phyloP scores from a whole-genome alignment of 2,329 filamentous ascomycete genomes.

The Sporothrix euskadiensis region DNA sequence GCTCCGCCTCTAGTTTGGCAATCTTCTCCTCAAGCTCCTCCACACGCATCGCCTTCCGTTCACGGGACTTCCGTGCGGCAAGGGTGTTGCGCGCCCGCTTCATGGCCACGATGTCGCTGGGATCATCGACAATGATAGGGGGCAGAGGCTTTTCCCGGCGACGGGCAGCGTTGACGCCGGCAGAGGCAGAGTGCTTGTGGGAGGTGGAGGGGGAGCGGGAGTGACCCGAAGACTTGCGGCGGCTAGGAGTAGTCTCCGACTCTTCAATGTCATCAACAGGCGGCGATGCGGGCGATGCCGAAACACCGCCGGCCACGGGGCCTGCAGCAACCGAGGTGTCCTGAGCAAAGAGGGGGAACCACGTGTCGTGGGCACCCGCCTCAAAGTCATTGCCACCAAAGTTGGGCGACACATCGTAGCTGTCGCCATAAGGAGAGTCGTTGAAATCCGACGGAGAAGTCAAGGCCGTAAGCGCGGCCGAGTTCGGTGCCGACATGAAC shows the following conservation, averaged over 20 bases:
- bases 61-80: constrained; percentile 88
- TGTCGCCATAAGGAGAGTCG: constrained; percentile 74
- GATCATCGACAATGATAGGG: constrained; percentile 74
- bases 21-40: constrained; percentile 75
- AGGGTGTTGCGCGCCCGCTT: constrained; percentile 94
- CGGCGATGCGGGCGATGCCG: constrained; percentile 46
- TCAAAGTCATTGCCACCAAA: constrained; percentile 64
- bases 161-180: constrained; percentile 67
- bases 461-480: constrained; percentile 76
- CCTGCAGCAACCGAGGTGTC: constrained; percentile 36
- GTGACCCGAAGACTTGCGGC: constrained; percentile 53
- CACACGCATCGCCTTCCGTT: constrained; percentile 77
- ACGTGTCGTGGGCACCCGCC: constrained; percentile 54
- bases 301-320: constrained; percentile 32
- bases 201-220: constrained; percentile 44
- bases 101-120: constrained; percentile 72
- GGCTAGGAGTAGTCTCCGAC: constrained; percentile 44
- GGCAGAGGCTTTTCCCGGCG: constrained; percentile 79
- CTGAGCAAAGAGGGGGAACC: constrained; percentile 73
- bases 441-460: constrained; percentile 80
- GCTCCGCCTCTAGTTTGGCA: constrained; percentile 64
- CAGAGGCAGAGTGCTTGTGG: constrained; percentile 64
- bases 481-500: constrained; percentile 76
- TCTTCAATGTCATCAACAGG: constrained; percentile 53
- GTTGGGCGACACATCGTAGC: constrained; percentile 76